These are phyloP conservation scores for Penicillium sp. DNA, from an alignment of 2,329 filamentous ascomycete species.

Conservation along the genomic window DNA sequence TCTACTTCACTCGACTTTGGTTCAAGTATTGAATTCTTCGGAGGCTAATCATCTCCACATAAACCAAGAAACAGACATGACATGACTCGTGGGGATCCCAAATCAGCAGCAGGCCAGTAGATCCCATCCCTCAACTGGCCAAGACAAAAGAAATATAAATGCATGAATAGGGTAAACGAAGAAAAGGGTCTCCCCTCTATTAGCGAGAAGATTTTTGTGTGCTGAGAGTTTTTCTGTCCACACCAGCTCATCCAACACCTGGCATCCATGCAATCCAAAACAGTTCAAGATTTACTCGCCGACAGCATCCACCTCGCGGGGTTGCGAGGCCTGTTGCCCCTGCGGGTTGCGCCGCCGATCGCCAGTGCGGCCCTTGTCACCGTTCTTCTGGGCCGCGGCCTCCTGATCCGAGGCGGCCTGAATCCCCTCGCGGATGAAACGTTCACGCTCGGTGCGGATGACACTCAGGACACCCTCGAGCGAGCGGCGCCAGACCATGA, in stretches of 20 bases:
- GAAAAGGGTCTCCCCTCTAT: conserved; percentile 19
- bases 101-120: conserved; percentile 19
- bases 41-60: conserved; percentile 13
- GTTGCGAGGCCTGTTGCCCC: conserved; percentile 23
- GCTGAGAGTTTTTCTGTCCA: conserved; percentile 14
- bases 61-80: conserved; percentile 22
- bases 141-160: conserved; percentile 18
- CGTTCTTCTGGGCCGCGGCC: conserved; percentile 24
- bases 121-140: conserved; percentile 22
- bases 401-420: conserved; percentile 52
- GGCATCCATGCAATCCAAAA: conserved; percentile 16
- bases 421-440: conserved; percentile 62
- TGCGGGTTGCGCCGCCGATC: conserved; percentile 33
- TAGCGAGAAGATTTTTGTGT: conserved; percentile 19
- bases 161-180: conserved; percentile 15
- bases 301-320: conserved; percentile 36
- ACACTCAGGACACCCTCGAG: conserved; percentile 72
- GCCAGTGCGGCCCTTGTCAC: conserved; percentile 24
- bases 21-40: neutral
- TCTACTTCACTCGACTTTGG: no score
- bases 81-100: conserved; percentile 27
- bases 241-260: conserved; percentile 19
- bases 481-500: conserved; percentile 86
- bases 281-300: conserved; percentile 20
- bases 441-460: conserved; percentile 72